These are phyloP conservation scores for Cercospora canescens DNA, from an alignment of 2,329 filamentous ascomycete species.

Conservation along the genomic window DNA sequence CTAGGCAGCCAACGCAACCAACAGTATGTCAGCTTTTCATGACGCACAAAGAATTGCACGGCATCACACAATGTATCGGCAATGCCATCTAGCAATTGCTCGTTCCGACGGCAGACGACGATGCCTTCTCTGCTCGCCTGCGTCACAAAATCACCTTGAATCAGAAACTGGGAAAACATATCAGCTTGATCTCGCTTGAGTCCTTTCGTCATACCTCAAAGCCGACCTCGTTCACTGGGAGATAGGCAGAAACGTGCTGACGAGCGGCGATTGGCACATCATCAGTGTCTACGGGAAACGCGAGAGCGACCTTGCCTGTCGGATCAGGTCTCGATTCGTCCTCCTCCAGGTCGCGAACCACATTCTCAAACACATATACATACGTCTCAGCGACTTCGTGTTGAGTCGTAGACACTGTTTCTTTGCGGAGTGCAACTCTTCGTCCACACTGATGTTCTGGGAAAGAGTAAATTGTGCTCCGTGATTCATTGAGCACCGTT, in stretches of 20 bases:
- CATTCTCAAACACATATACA: neutral
- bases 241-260: neutral
- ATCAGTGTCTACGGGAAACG: neutral
- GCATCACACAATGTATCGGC: neutral
- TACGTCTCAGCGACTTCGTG: too few relatives aligned
- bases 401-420: too few relatives aligned
- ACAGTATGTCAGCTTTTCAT: neutral
- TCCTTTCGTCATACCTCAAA: neutral
- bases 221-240: neutral
- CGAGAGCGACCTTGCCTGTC: neutral
- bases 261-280: neutral
- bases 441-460: too few relatives aligned
- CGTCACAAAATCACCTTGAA: neutral
- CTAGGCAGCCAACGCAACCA: neutral
- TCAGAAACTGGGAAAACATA: too few relatives aligned
- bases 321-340: neutral
- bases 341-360: neutral
- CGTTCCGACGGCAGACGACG: neutral
- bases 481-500: neutral
- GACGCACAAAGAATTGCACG: neutral
- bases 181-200: too few relatives aligned
- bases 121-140: neutral
- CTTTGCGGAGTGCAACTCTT: neutral
- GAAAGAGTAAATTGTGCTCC: neutral
- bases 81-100: neutral